Percentiles rank a stretch among this genome's conserved stretches.
phyloP scores from a whole-genome alignment of 2,329 filamentous ascomycete genomes.

The Erysiphe neolycopersici region DNA sequence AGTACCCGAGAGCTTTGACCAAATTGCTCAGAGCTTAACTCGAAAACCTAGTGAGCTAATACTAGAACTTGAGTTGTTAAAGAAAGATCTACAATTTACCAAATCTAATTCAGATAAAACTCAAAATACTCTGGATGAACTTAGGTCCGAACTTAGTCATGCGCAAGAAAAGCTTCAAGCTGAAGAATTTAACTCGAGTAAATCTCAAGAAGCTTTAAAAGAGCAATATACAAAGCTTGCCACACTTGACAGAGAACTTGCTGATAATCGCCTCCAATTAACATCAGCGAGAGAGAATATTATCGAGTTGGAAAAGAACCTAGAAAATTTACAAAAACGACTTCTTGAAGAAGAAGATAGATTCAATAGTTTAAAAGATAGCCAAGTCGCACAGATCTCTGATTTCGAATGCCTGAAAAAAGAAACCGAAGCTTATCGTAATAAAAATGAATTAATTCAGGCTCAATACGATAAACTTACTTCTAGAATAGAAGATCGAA shows the following conservation, averaged over 20 bases:
- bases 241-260: conserved; percentile 28
- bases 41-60: conserved; percentile 29
- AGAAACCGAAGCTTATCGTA: conserved; percentile 41
- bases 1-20: conserved; percentile 26
- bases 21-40: conserved; percentile 32
- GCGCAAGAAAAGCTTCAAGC: conserved; percentile 24
- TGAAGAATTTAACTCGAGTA: conserved; percentile 24
- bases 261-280: conserved; percentile 42
- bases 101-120: conserved; percentile 35
- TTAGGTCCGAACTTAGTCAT: conserved; percentile 29
- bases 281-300: conserved; percentile 42
- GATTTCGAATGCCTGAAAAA: conserved; percentile 51
- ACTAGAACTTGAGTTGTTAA: conserved; percentile 30
- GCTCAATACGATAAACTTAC: conserved; percentile 23
- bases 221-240: conserved; percentile 25
- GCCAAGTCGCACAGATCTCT: conserved; percentile 50
- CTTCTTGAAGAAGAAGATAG: conserved; percentile 52
- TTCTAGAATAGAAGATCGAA: conserved; percentile 39
- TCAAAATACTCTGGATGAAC: conserved; percentile 24
- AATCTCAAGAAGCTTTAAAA: conserved; percentile 25
- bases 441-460: conserved; percentile 31
- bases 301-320: conserved; percentile 60
- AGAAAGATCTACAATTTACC: conserved; percentile 31
- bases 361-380: conserved; percentile 37
- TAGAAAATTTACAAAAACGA: conserved; percentile 47